These are phyloP conservation scores for Fagopyrum tataricum DNA, from an alignment of 148 eudicot genomes.

Conservation along the genomic window DNA sequence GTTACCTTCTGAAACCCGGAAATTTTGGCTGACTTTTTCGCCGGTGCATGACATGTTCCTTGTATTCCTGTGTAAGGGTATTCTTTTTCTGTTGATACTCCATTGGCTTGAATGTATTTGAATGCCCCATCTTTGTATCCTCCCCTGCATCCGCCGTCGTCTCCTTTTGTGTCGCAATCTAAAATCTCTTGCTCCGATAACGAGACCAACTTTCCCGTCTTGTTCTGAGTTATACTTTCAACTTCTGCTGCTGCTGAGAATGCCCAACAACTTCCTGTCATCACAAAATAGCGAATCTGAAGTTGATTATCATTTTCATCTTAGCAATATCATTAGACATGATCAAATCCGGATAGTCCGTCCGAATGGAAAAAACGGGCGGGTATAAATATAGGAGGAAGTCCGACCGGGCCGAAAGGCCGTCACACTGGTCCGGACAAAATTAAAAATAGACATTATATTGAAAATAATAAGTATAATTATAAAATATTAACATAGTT, in stretches of 20 bases:
- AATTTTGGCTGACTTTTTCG: not conserved
- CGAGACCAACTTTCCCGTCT: conserved; percentile 23
- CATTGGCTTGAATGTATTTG: conserved; percentile 30
- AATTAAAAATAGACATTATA: no score
- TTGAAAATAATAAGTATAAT: no score
- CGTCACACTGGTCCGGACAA: no score
- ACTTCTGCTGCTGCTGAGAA: conserved; percentile 32
- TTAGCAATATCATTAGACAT: not conserved
- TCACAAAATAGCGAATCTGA: not conserved
- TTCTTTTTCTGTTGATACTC: conserved; percentile 31
- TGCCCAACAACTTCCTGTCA: conserved; percentile 40
- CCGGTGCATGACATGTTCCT: not conserved
- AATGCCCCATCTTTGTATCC: conserved; percentile 62
- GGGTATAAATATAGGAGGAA: no score
- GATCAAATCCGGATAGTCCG: no score
- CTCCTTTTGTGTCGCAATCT: conserved; percentile 37
- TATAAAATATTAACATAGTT: no score
- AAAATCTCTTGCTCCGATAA: conserved; percentile 37
- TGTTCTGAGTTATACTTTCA: conserved; percentile 31
- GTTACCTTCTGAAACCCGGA: not conserved
- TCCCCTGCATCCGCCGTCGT: conserved; percentile 54
- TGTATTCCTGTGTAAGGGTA: conserved; percentile 30
- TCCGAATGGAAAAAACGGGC: no score
- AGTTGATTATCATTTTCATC: not conserved
- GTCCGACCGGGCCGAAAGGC: no score